phyloP scores from a whole-genome alignment of 495 filamentous ascomycete species.

The Baudoinia panamericana region DNA sequence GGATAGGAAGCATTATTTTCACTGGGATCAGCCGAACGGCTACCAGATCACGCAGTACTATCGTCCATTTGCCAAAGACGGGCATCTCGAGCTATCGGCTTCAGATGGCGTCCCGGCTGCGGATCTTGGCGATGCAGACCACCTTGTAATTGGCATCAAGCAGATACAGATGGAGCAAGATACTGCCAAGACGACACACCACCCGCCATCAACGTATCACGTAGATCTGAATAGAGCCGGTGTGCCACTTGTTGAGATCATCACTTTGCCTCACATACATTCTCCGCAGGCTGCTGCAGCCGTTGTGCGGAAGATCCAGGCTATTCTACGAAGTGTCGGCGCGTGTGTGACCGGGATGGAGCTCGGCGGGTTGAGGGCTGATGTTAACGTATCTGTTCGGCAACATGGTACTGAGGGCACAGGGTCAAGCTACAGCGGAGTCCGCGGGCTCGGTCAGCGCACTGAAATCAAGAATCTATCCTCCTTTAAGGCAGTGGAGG shows the following conservation, averaged over 20 bases:
- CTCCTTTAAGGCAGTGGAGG: conserved; percentile 87
- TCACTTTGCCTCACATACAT: conserved; percentile 78
- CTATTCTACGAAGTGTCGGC: conserved; percentile 62
- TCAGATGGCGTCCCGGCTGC: conserved; percentile 70
- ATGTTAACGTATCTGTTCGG: conserved; percentile 88
- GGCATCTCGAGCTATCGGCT: conserved; percentile 51
- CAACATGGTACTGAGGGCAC: conserved; percentile 31
- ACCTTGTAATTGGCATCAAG: conserved; percentile 63
- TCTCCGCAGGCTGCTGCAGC: conserved; percentile 73
- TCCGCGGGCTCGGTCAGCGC: conserved; percentile 58
- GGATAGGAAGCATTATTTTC: conserved; percentile 97
- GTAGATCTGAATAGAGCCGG: conserved; percentile 92
- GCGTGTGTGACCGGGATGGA: conserved; percentile 87
- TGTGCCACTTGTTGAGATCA: conserved; percentile 85
- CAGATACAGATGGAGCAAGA: conserved; percentile 97
- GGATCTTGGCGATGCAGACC: conserved; percentile 39
- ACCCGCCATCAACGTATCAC: conserved; percentile 56
- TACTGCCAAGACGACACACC: conserved; percentile 82
- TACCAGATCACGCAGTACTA: conserved; percentile 98
- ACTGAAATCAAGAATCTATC: conserved; percentile 98
- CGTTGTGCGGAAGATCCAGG: conserved; percentile 78
- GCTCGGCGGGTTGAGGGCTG: conserved; percentile 74
- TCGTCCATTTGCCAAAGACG: conserved; percentile 71
- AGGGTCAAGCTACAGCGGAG: conserved; percentile 37
- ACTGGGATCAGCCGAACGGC: conserved; percentile 89